Evolutionary conservation across 441 rosid genomes (phyloP), one percentile per base, ranked within the genome.

Genomic region (Omphalea diandra): DNA sequence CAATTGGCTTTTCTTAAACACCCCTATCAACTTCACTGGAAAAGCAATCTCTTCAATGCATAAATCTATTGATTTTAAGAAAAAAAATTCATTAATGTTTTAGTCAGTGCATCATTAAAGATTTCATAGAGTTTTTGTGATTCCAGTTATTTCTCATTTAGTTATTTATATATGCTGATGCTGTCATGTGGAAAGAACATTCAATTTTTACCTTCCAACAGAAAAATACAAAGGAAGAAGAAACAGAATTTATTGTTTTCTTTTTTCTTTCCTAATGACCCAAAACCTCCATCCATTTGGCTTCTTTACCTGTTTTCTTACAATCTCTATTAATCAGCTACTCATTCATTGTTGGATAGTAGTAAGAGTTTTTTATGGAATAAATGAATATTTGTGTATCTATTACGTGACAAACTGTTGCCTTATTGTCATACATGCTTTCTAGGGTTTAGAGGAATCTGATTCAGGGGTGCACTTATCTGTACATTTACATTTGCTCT

Each of bases 401-500:
- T 35, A 12, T 52, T 40, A 54, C 11, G 26, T 38, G 49, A 52
- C 4, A 29, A 18, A 46, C 56, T 33, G 18, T 40, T 67, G 38
- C 31, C 35, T 47, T 62, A 3, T 18, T 31, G 49, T 49, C 44
- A 46, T n/a, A 60, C 47, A 60, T 68, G 35, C 18, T 69, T 73
- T 22, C 67, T 33, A 26, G 52, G 35, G 36, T 54, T 65, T 7
- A 63, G 27, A 50, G 59, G 49, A 43, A 43, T 50, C 4, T 69
- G 18, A 15, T 31, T 40, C 31, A 26, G 56, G n/a, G 62, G 46
- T 57, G 73, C 46, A 40, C 31, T 63, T 67, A n/a, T 36, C 43
- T 24, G 69, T 58, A 43, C 33, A 22, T 55, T 68, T 73, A 47
- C 40, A 61, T 52, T 63, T 81, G 59, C 29, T 63, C 52, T 62